A percentile compares a stretch with the other conserved stretches of the same genome.
These are phyloP conservation scores for Pythium volutum DNA, from an alignment of 352 stramenopile genomes.

Conservation along the genomic window DNA sequence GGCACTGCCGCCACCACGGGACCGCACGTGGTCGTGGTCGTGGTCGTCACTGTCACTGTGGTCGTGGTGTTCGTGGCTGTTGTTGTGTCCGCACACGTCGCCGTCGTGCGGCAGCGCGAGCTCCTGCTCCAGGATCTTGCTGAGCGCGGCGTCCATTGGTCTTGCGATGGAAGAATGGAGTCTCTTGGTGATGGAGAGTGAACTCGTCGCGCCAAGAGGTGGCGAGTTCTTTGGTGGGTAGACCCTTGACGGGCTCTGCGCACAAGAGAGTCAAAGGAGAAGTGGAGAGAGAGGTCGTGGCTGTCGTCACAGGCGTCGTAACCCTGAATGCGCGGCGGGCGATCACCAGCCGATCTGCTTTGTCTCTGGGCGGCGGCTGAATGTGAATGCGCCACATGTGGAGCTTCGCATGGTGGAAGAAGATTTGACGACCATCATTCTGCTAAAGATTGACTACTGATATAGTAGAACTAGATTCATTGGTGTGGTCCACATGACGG, in stretches of 20 bases:
- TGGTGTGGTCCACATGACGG: constrained; percentile 10
- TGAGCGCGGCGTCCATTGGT: constrained; percentile 22
- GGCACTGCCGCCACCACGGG: constrained; percentile 3
- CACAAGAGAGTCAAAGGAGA: constrained; percentile 2
- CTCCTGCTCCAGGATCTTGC: constrained; percentile 25
- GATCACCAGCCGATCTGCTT: background rate
- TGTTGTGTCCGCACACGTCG: constrained; percentile 24
- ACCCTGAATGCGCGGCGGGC: constrained; percentile 4
- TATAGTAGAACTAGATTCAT: background rate
- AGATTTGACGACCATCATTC: constrained; percentile 20
- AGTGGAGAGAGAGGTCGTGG: constrained; percentile 1
- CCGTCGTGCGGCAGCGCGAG: constrained; percentile 22
- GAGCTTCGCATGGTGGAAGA: background rate
- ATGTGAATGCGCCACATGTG: background rate
- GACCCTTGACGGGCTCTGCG: background rate
- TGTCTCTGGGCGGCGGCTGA: background rate
- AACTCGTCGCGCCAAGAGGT: background rate
- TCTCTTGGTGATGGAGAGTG: too few relatives aligned
- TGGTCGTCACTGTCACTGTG: constrained; percentile 1
- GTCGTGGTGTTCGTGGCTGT: constrained; percentile 8
- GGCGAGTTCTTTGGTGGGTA: background rate
- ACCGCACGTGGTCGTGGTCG: background rate
- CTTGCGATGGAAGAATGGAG: background rate
- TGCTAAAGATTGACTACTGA: background rate
- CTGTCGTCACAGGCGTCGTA: background rate